Evolutionary conservation across 495 filamentous ascomycete genomes (phyloP), one percentile per base, ranked within the genome.

Genomic region (Aspergillus conjunctus): DNA sequence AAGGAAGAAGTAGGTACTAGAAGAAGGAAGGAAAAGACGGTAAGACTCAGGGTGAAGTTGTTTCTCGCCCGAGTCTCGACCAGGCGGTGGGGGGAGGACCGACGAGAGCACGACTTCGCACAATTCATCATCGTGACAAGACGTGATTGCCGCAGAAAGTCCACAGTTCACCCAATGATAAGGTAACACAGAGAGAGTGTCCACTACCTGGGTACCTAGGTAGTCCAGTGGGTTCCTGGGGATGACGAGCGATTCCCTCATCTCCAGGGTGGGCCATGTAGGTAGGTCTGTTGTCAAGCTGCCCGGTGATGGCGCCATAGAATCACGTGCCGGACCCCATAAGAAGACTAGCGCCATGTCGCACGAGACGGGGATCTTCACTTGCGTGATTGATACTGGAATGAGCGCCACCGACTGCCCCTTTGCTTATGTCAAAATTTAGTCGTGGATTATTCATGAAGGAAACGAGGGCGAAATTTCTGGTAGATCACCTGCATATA

Each of bases 231-330:
- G n/a, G n/a, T n/a, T n/a, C n/a, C n/a, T n/a, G n/a, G n/a, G n/a
- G n/a, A n/a, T n/a, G n/a, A n/a, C n/a, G n/a, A n/a, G n/a, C n/a
- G n/a, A n/a, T 58, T 58, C 32, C 46, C 26, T 22, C 45, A 41
- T 15, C 20, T n/a, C 44, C 15, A 17, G 18, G 21, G 37, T 22
- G n/a, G 8, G n/a, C 22, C 17, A 37, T 21, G 30, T n/a, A 17
- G 22, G 30, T n/a, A 17, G 22, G 26, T 44, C 33, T 63, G 54
- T 50, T 63, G 61, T 56, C 54, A 67, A 45, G 7, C 7, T 6
- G 3, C 22, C 12, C 20, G 34, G 12, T 21, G n/a, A 68, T 68
- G 58, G 66, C 66, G 66, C 60, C 60, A 68, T 68, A 54, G 48
- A 33, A 17, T 50, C 66, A 68, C 66, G 66, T 68, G 66, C 41